Evolutionary conservation across 345 rosid species (phyloP).

Genomic region (Gossypium anomalum): DNA sequence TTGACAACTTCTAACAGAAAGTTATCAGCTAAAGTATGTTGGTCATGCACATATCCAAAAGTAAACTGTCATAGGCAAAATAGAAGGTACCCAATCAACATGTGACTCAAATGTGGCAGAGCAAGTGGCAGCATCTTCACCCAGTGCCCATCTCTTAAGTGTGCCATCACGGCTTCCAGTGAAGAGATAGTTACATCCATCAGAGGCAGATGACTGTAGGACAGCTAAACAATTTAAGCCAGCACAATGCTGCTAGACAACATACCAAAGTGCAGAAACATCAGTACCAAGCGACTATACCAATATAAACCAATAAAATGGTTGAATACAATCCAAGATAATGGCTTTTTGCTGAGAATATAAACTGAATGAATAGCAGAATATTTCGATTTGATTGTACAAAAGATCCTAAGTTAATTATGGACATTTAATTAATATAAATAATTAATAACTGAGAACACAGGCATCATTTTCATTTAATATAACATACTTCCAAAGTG

Average conservation of each 20-base stretch:
- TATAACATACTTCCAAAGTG: too few relatives aligned
- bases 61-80: neutral
- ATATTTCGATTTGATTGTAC: neutral
- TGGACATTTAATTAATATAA: neutral
- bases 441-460: neutral
- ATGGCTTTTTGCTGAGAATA: neutral
- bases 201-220: constrained; percentile 51
- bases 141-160: constrained; percentile 86
- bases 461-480: neutral
- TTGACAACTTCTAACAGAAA: neutral
- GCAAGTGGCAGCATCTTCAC: constrained; percentile 62
- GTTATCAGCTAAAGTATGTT: neutral
- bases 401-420: neutral
- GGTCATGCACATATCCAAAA: neutral
- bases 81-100: constrained; percentile 85
- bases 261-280: neutral
- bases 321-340: neutral
- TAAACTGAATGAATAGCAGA: neutral
- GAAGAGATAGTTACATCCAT: constrained; percentile 58
- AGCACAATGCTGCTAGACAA: constrained; percentile 76
- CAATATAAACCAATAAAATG: neutral
- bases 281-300: neutral
- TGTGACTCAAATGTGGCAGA: constrained; percentile 98
- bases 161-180: constrained; percentile 99
- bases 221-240: constrained; percentile 89